Evolutionary conservation across 495 filamentous ascomycete species (phyloP).

Genomic region (Terfezia claveryi): DNA sequence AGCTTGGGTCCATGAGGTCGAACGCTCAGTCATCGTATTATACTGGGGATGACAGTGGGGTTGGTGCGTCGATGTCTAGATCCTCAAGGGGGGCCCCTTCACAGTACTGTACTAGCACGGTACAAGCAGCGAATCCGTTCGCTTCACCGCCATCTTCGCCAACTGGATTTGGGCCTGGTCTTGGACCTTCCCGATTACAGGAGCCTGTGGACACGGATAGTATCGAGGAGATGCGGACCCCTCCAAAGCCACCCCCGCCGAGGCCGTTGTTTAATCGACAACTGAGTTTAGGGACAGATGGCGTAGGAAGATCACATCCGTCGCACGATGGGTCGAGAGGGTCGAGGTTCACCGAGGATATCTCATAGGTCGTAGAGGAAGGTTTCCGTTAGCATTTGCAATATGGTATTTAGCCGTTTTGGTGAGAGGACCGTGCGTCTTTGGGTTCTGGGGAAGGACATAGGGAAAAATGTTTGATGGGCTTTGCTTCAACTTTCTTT

Average conservation of each 20-base stretch:
- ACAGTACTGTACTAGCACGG: slow-evolving; percentile 6
- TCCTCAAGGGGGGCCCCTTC: slow-evolving; percentile 11
- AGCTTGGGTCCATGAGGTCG: slow-evolving; percentile 7
- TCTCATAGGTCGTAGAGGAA: slow-evolving; percentile 3
- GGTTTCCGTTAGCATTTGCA: neutral
- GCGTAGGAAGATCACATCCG: slow-evolving; percentile 16
- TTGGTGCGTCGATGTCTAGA: slow-evolving; percentile 5
- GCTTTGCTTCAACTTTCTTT: neutral
- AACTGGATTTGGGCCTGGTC: neutral
- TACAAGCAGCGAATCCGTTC: neutral
- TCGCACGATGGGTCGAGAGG: slow-evolving; percentile 18
- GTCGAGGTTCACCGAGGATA: slow-evolving; percentile 19
- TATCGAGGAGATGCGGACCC: slow-evolving; percentile 7
- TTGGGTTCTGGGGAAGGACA: neutral
- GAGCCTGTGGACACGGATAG: slow-evolving; percentile 12
- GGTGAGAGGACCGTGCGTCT: neutral
- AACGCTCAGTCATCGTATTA: slow-evolving; percentile 11
- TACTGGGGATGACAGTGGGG: slow-evolving; percentile 7
- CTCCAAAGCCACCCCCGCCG: slow-evolving; percentile 7
- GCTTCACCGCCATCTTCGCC: slow-evolving; percentile 5
- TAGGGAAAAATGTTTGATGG: neutral
- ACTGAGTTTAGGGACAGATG: slow-evolving; percentile 15
- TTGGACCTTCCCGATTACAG: slow-evolving; percentile 3
- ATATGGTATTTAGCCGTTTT: neutral
- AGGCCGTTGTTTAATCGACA: slow-evolving; percentile 3